phyloP scores from a whole-genome alignment of 2,329 filamentous ascomycete genomes.

The Ramichloridium luteum region DNA sequence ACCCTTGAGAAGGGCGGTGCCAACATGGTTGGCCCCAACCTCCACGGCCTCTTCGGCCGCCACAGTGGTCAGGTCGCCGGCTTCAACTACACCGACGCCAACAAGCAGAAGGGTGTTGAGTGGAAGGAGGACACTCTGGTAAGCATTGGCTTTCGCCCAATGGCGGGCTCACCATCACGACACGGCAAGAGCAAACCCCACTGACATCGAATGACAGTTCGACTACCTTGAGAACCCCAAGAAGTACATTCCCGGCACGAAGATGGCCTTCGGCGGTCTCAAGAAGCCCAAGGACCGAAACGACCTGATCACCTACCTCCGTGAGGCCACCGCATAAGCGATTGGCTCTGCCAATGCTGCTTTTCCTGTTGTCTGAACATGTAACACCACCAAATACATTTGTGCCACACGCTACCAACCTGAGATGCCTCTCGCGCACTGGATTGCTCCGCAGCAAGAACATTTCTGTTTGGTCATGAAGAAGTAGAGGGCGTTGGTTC shows the following conservation, averaged over 20 bases:
- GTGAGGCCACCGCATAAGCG: slow-evolving; percentile 56
- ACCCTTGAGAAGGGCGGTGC: slow-evolving; percentile 78
- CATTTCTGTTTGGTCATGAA: no score
- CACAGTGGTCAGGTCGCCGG: slow-evolving; percentile 84
- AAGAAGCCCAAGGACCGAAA: slow-evolving; percentile 99
- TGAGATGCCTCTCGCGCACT: no score
- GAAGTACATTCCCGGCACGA: slow-evolving; percentile 99
- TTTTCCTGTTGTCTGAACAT: not conserved
- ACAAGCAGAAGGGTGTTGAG: slow-evolving; percentile 88
- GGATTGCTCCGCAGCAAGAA: no score
- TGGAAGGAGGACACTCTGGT: slow-evolving; percentile 83
- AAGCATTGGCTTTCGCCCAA: slow-evolving; percentile 25
- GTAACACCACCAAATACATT: not conserved
- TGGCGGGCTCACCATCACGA: no score
- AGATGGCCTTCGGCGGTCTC: slow-evolving; percentile 99
- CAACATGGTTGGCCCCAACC: slow-evolving; percentile 97
- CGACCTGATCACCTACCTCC: slow-evolving; percentile 84
- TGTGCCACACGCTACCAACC: no score
- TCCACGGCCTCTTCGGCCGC: slow-evolving; percentile 95
- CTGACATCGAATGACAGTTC: slow-evolving; percentile 61
- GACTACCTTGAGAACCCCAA: slow-evolving; percentile 99
- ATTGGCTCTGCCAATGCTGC: not conserved
- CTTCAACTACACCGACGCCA: slow-evolving; percentile 97
- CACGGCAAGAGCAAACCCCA: no score
- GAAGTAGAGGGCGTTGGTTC: no score